Evolutionary conservation across 148 eudicot genomes (phyloP).

Genomic region (Rheum nobile): DNA sequence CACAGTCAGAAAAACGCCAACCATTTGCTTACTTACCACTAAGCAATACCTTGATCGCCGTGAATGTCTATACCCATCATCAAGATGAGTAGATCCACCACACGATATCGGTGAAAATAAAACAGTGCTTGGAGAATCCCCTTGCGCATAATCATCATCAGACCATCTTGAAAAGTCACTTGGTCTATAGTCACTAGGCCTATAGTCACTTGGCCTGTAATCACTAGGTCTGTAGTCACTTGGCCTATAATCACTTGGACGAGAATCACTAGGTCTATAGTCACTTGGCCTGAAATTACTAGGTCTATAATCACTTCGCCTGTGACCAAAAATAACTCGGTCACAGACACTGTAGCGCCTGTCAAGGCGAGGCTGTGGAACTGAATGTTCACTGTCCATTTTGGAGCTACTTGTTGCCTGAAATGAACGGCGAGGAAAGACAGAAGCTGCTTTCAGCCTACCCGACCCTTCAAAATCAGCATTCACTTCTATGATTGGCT

Average conservation of each 20-base stretch:
- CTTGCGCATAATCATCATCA: constrained; percentile 67
- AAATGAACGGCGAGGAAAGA: constrained; percentile 67
- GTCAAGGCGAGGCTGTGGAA: constrained; percentile 62
- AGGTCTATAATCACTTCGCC: constrained; percentile 50
- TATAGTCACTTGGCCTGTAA: constrained; percentile 42
- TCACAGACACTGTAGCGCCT: constrained; percentile 84
- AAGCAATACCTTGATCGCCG: constrained; percentile 60
- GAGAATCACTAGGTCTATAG: constrained; percentile 32
- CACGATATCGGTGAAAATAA: constrained; percentile 52
- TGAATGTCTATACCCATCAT: constrained; percentile 32
- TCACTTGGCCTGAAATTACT: constrained; percentile 29
- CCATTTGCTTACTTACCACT: constrained; percentile 93
- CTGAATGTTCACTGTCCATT: constrained; percentile 47
- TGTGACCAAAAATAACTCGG: constrained; percentile 55
- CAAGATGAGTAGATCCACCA: constrained; percentile 33
- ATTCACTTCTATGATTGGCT: constrained; percentile 64
- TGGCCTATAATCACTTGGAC: constrained; percentile 51
- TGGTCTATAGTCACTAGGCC: constrained; percentile 58
- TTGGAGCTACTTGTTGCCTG: constrained; percentile 59
- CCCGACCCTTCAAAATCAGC: constrained; percentile 80
- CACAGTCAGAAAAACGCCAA: constrained; percentile 74
- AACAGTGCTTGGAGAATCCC: constrained; percentile 74
- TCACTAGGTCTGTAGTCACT: constrained; percentile 36
- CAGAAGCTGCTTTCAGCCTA: constrained; percentile 40
- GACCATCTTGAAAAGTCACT: constrained; percentile 83